Percentiles rank a stretch among this genome's conserved stretches.
Conservation (phyloP, 1,284 basidiomycete genomes). For the Cutaneotrichosporon mucoides region DNA sequence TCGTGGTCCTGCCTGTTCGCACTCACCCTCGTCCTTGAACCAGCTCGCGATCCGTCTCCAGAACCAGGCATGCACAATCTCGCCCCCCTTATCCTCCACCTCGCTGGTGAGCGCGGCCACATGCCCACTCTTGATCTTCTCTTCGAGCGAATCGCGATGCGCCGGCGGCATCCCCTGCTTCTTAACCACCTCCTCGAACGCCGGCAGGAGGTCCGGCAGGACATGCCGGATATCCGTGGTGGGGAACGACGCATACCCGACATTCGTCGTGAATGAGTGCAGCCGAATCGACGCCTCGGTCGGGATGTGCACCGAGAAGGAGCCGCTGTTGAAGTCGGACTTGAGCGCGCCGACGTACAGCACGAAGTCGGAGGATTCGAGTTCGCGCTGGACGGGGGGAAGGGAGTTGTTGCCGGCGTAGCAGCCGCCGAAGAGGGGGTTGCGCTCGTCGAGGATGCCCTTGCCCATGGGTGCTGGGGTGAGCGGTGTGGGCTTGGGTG, state of each 20-base stretch:
- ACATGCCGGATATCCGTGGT: constrained; percentile 52
- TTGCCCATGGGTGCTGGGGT: constrained; percentile 62
- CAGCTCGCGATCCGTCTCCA: constrained; percentile 80
- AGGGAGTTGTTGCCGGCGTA: constrained; percentile 74
- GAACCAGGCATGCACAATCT: constrained; percentile 70
- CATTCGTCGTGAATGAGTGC: constrained; percentile 72
- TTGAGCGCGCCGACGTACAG: constrained; percentile 75
- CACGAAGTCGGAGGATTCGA: constrained; percentile 78
- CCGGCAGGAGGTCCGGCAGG: constrained; percentile 47
- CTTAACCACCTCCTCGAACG: constrained; percentile 38
- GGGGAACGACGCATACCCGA: constrained; percentile 54
- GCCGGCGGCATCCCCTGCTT: constrained; percentile 14
- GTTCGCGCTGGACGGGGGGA: constrained; percentile 65
- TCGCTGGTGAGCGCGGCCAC: constrained; percentile 10
- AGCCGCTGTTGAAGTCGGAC: constrained; percentile 75
- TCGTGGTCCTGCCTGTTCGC: too few relatives aligned
- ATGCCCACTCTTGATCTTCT: constrained; percentile 32
- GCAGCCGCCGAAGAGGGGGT: constrained; percentile 82
- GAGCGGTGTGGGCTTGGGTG: too few relatives aligned
- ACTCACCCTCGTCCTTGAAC: constrained; percentile 61
- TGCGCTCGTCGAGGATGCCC: constrained; percentile 70
- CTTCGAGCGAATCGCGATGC: constrained; percentile 25
- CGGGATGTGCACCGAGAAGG: constrained; percentile 53
- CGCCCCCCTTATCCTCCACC: constrained; percentile 27
- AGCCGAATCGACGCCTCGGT: constrained; percentile 64